phyloP scores from a whole-genome alignment of 306 rosid genomes.

The Cucumis cinereus region DNA sequence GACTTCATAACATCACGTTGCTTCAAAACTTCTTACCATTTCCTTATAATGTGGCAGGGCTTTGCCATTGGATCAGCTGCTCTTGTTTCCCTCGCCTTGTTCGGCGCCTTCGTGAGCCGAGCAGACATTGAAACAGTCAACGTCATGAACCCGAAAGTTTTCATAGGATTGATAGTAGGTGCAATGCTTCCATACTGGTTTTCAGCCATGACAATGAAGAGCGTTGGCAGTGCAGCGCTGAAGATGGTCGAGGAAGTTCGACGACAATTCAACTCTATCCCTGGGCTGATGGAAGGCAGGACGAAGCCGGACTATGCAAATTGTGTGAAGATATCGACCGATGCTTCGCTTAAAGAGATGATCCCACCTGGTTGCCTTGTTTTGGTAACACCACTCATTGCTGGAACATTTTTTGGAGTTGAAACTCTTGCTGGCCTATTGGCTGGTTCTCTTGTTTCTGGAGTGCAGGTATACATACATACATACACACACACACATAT shows the following conservation, averaged over 20 bases:
- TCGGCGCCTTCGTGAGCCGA: constrained; percentile 59
- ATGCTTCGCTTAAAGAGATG: constrained; percentile 62
- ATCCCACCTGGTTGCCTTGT: constrained; percentile 65
- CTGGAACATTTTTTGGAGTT: constrained; percentile 59
- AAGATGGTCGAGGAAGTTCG: constrained; percentile 74
- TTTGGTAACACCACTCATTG: constrained; percentile 51
- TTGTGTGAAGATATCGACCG: constrained; percentile 57
- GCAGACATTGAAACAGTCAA: constrained; percentile 47
- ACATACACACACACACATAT: no score
- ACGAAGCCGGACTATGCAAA: constrained; percentile 60
- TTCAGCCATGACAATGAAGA: constrained; percentile 69
- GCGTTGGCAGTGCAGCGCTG: constrained; percentile 64
- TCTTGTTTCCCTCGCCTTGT: constrained; percentile 52
- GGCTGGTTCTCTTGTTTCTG: constrained; percentile 66
- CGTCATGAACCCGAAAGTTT: constrained; percentile 46
- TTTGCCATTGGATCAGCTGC: constrained; percentile 71
- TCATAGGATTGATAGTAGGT: constrained; percentile 56
- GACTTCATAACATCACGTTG: not conserved
- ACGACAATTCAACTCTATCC: constrained; percentile 43
- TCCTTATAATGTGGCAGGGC: constrained; percentile 20
- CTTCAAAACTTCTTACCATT: not conserved
- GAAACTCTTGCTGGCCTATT: constrained; percentile 65
- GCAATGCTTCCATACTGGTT: constrained; percentile 78
- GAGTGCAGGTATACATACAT: constrained; percentile 82
- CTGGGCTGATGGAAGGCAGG: constrained; percentile 44